Evolutionary conservation across 2,329 filamentous ascomycete species (phyloP).

Genomic region (Myriosclerotinia scirpicola): DNA sequence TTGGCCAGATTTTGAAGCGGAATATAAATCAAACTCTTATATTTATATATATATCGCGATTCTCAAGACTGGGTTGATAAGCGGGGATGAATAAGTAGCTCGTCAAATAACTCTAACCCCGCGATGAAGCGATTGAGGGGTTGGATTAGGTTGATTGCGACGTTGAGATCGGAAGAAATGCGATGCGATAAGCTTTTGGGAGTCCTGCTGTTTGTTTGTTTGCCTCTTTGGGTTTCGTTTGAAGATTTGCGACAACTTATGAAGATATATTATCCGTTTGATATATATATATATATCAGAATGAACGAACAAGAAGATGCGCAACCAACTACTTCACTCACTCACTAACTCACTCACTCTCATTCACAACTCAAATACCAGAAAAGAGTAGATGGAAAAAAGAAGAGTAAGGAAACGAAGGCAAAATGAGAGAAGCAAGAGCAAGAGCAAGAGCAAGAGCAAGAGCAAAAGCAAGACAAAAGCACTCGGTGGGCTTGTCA

Average conservation of each 20-base stretch:
- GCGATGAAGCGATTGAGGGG: slow-evolving; percentile 15
- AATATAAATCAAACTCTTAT: background rate
- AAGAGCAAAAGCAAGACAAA: background rate
- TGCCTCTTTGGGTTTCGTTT: background rate
- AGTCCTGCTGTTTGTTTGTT: background rate
- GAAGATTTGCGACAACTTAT: background rate
- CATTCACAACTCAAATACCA: background rate
- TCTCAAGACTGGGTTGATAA: background rate
- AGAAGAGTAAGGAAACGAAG: background rate
- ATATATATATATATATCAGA: too few species aligned
- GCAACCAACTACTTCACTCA: too few species aligned
- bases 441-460: background rate
- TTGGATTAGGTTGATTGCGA: background rate
- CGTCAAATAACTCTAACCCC: slow-evolving; percentile 8
- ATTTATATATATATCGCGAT: background rate
- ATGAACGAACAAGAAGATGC: too few species aligned
- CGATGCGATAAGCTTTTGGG: slow-evolving; percentile 16
- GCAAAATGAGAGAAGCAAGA: background rate
- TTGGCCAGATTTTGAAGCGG: slow-evolving; percentile 30
- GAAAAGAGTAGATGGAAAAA: background rate
- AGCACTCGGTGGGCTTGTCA: slow-evolving; percentile 30
- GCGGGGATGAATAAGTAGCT: background rate
- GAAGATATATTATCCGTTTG: background rate
- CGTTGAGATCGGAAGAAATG: slow-evolving; percentile 7
- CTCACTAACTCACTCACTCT: background rate